phyloP scores from a whole-genome alignment of 2,329 filamentous ascomycete species.

The Colletotrichum camelliae region DNA sequence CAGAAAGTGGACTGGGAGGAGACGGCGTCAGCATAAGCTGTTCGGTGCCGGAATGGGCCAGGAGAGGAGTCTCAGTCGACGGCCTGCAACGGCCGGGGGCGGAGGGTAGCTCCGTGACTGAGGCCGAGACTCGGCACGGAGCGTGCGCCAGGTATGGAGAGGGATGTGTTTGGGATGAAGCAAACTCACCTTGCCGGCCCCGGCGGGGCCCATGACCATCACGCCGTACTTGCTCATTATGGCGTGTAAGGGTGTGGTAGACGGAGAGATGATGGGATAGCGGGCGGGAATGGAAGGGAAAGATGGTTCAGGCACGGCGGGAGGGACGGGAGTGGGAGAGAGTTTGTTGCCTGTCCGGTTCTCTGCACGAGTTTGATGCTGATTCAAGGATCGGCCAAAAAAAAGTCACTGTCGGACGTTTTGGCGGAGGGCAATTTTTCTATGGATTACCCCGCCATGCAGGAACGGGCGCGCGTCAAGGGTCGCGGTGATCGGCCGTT shows the following conservation, averaged over 20 bases:
- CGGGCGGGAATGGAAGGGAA: background rate
- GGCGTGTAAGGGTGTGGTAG: slow-evolving; percentile 10
- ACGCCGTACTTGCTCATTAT: slow-evolving; percentile 93
- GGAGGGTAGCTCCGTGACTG: background rate
- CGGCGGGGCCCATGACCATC: slow-evolving; percentile 95
- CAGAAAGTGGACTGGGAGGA: slow-evolving; percentile 83
- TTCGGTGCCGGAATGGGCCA: background rate
- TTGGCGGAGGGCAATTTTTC: slow-evolving; percentile 1
- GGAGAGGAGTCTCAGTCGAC: background rate
- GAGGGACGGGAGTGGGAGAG: background rate
- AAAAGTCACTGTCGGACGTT: background rate
- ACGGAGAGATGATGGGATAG: background rate
- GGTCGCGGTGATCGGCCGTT: slow-evolving; percentile 17
- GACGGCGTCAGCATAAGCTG: background rate
- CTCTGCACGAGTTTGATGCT: background rate
- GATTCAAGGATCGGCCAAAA: background rate
- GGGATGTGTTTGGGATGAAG: background rate
- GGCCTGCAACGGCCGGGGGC: background rate
- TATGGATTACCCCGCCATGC: slow-evolving; percentile 23
- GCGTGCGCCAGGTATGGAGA: background rate
- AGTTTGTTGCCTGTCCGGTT: background rate
- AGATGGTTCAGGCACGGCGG: background rate
- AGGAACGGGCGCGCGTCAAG: slow-evolving; percentile 17
- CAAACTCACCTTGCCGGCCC: slow-evolving; percentile 79
- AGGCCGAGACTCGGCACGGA: background rate